Conservation (phyloP, 2,329 filamentous ascomycete species). For the Claviceps purpurea region DNA sequence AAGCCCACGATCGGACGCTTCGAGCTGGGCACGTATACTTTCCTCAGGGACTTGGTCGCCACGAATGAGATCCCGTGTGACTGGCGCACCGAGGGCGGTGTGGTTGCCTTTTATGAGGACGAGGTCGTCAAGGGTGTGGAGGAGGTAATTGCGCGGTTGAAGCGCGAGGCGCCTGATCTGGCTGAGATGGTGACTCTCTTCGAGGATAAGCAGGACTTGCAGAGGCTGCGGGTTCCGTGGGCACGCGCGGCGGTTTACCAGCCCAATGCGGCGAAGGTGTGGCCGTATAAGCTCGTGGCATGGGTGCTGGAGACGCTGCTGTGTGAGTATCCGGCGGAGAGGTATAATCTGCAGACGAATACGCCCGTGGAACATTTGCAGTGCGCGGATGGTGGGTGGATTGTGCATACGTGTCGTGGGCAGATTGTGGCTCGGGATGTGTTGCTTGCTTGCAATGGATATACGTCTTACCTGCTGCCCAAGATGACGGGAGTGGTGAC, state of each 20-base stretch:
- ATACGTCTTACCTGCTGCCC: conserved; percentile 65
- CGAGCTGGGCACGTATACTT: conserved; percentile 55
- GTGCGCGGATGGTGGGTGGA: conserved; percentile 32
- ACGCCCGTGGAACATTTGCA: conserved; percentile 48
- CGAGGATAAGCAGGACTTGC: conserved; percentile 26
- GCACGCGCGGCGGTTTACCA: conserved; percentile 54
- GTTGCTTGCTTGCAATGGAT: conserved; percentile 71
- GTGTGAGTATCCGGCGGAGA: conserved; percentile 19
- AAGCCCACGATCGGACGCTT: conserved; percentile 52
- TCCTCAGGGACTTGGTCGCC: conserved; percentile 44
- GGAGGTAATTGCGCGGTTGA: conserved; percentile 36
- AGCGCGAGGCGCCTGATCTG: conserved; percentile 40
- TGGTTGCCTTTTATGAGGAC: conserved; percentile 48
- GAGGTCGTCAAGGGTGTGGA: conserved; percentile 40
- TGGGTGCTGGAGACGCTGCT: conserved; percentile 53
- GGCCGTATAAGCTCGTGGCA: conserved; percentile 75
- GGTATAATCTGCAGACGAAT: conserved; percentile 61
- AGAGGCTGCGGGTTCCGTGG: conserved; percentile 37
- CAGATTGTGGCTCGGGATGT: conserved; percentile 47
- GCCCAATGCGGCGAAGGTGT: conserved; percentile 51
- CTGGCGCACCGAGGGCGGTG: conserved; percentile 49
- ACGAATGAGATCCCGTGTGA: conserved; percentile 52
- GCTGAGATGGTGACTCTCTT: conserved; percentile 32
- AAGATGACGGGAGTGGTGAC: conserved; percentile 57
- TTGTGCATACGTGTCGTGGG: conserved; percentile 56